Base-by-base conservation (phyloP, 495 filamentous ascomycete genomes). In the Aspergillus indologenus region DNA sequence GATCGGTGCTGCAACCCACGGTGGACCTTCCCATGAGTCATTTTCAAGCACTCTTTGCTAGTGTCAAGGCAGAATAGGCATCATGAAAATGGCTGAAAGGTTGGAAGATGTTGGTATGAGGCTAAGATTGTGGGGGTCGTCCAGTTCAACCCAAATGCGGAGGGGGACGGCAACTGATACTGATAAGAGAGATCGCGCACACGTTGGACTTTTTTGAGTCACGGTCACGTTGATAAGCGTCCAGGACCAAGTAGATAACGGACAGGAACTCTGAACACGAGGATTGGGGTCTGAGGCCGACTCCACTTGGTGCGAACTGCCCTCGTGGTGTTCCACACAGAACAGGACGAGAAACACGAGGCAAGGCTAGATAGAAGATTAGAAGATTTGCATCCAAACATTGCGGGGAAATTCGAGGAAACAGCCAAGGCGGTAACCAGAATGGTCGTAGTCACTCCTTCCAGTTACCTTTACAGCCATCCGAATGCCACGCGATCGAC, bases 1-100 rank as follows among this genome's bases (percentile, higher is more conserved):
- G 60, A 51, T 29, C 63, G 64, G 26, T 54, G 59, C 23, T 61
- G 65, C 15, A 66, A 22, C n/a, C 54, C 54, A 19, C 48, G 15
- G 11, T 42, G 53, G 8, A 20, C n/a, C 61, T 66, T 73, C n/a
- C 61, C 61, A 53, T 65, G 63, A 19, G 62, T 64, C 71, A 74
- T 73, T 58, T 56, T 34, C 47, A 29, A 22, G 48, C 42, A 9
- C 18, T 46, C 45, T 43, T 31, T 34, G 21, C 40, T 45, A 58
- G 40, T 17, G 43, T 24, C n/a, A 14, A 9, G 15, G 20, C 47
- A 17, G 15, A 61, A 52, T n/a, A 22, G 22, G 31, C 59, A 61
- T 61, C 54, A 44, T 15, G 47, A 2, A 21, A 15, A 11, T 8
- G 22, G 8, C n/a, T 20, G 15, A 49, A 26, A 29, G n/a, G n/a